Evolutionary conservation across 768 basidiomycete species (phyloP).

Genomic region (Astraeus odoratus): DNA sequence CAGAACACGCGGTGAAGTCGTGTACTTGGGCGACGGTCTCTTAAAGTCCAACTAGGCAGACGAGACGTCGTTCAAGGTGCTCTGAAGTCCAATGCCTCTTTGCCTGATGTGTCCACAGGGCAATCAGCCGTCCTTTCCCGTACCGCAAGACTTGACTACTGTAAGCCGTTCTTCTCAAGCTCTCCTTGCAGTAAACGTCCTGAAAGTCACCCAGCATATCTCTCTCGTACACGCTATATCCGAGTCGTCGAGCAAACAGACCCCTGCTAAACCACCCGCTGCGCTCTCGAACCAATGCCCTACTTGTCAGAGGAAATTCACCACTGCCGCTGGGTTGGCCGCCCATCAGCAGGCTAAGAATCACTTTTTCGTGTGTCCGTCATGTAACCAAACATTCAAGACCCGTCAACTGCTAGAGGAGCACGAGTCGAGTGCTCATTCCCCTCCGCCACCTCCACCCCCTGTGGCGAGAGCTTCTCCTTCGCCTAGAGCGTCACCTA

Average conservation of each 20-base stretch:
- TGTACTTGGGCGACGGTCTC: slow-evolving; percentile 25
- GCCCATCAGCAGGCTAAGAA: slow-evolving; percentile 18
- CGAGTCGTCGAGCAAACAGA: not conserved
- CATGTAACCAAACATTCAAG: slow-evolving; percentile 2
- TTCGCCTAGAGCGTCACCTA: not conserved
- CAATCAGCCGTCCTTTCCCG: slow-evolving; percentile 17
- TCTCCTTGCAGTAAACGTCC: not conserved
- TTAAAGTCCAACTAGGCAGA: slow-evolving; percentile 18
- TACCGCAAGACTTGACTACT: slow-evolving; percentile 11
- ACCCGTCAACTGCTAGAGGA: slow-evolving; percentile 1
- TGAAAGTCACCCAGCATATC: slow-evolving; percentile 18
- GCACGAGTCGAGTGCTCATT: slow-evolving; percentile 5
- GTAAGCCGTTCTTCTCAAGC: slow-evolving; percentile 6
- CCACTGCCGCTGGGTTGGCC: slow-evolving; percentile 11
- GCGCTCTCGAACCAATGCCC: slow-evolving; percentile 13
- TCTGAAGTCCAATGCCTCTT: slow-evolving; percentile 17
- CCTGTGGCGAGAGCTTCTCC: not conserved
- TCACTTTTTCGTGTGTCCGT: slow-evolving; percentile 12
- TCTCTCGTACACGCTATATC: slow-evolving; percentile 11
- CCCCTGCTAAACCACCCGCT: slow-evolving; percentile 1
- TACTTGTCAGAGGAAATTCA: slow-evolving; percentile 21
- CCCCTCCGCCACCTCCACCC: not conserved
- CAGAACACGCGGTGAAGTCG: slow-evolving; percentile 27
- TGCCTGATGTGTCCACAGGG: slow-evolving; percentile 19
- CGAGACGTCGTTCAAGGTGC: slow-evolving; percentile 12